These are phyloP conservation scores for Cyclotella kingstonii DNA, from an alignment of 108 stramenopile genomes.

Conservation along the genomic window DNA sequence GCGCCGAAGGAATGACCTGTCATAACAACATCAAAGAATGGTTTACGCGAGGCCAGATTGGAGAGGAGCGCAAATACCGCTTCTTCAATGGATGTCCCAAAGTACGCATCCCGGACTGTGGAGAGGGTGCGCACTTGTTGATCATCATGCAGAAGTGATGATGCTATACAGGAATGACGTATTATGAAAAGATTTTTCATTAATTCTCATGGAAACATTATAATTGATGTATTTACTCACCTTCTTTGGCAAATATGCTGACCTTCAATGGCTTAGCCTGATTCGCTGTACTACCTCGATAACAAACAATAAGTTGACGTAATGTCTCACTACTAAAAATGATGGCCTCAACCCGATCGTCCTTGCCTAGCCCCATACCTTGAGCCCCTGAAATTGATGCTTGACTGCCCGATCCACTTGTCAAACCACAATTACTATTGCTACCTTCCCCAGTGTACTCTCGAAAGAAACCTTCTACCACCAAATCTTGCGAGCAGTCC, in stretches of 20 bases:
- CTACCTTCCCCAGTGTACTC: conserved; percentile 25
- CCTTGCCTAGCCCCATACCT: neutral
- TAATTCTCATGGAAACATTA: neutral
- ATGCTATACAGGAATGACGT: conserved; percentile 2
- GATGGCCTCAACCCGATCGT: conserved; percentile 53
- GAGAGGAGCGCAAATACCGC: conserved; percentile 56
- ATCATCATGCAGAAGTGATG: conserved; percentile 31
- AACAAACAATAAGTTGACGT: conserved; percentile 69
- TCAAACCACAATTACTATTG: neutral
- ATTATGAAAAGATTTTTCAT: neutral
- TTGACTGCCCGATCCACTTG: neutral
- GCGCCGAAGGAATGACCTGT: conserved; percentile 75
- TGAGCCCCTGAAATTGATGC: no score
- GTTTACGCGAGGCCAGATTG: conserved; percentile 62
- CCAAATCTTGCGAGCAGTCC: conserved; percentile 56
- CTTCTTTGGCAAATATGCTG: conserved; percentile 38
- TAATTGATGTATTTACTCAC: neutral
- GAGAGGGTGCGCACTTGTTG: conserved; percentile 35
- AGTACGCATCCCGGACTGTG: conserved; percentile 43
- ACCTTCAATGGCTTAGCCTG: conserved; percentile 54
- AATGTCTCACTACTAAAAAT: conserved; percentile 62
- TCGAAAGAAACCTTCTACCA: conserved; percentile 53
- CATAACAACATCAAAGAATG: conserved; percentile 77
- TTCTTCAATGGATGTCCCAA: conserved; percentile 53
- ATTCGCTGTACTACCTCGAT: conserved; percentile 62